Base-by-base conservation (phyloP, 441 rosid species). In the Erodium trifolium region DNA sequence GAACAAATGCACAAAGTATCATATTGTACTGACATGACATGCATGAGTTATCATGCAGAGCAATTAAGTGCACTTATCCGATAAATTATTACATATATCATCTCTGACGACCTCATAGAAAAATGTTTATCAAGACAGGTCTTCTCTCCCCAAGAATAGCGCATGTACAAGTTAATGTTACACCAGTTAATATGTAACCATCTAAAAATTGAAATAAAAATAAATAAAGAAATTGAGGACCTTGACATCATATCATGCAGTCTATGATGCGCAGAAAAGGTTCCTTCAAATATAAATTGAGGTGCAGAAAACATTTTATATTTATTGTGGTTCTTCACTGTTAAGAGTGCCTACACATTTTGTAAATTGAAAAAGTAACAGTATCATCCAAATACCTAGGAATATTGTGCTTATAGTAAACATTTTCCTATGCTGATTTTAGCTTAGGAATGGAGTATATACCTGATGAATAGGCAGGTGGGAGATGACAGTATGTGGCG, bases 391-490 rank as follows among this genome's bases (percentile, higher is more conserved):
- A 43, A 66, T 18, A 70, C 31, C 66, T 10, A 63, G 19, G 18
- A 34, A n/a, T 34, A 14, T 13, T 2, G 49, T 34, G 23, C 27
- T 27, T 63, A 27, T 34, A 34, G 13, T 27, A 37, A 14, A 29
- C 66, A 39, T 63, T 63, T 27, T 63, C 66, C 3, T 13, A 12
- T 63, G 66, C 17, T 63, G 66, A 37, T 27, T 13, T 63, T 31
- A 31, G 18, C 12, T n/a, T 37, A 9, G 49, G 27, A 7, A 37
- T 23, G 69, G 5, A 71, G 45, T 71, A 37, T 53, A 70, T 82
- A 95, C 99, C 96, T 92, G 98, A 80, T 92, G 99, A 49, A 95
- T 83, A 57, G 97, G 96, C 83, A 87, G 82, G 75, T 90, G 87
- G 57, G 96, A 95, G 71, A 86, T 66, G 69, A 82, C 79, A 60